These are phyloP conservation scores for Ajuga chamaepitys DNA, from an alignment of 257 asterid genomes.

Conservation along the genomic window DNA sequence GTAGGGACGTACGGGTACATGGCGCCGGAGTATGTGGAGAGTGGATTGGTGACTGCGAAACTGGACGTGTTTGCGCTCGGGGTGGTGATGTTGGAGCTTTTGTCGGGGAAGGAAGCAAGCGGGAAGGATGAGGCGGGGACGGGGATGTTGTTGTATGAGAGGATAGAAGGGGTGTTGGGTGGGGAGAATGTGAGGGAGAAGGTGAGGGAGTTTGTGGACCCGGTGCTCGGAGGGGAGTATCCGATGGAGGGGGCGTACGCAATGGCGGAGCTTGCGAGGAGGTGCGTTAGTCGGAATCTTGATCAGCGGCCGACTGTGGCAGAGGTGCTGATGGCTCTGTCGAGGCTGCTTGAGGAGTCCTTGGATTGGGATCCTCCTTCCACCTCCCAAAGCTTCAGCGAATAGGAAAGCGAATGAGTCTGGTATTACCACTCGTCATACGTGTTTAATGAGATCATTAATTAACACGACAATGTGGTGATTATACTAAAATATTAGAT, in stretches of 20 bases:
- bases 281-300: slow-evolving; percentile 35
- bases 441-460: no score
- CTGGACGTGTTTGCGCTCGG: slow-evolving; percentile 52
- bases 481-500: no score
- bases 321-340: slow-evolving; percentile 31
- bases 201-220: slow-evolving; percentile 35
- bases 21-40: slow-evolving; percentile 56
- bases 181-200: slow-evolving; percentile 46
- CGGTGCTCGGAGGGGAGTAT: slow-evolving; percentile 29
- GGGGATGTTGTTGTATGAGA: slow-evolving; percentile 18
- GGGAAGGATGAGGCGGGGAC: background rate
- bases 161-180: slow-evolving; percentile 26
- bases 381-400: slow-evolving; percentile 23
- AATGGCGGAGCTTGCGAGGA: slow-evolving; percentile 39
- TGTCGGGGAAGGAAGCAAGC: slow-evolving; percentile 34
- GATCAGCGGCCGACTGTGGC: slow-evolving; percentile 31
- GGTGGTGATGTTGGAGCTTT: slow-evolving; percentile 42
- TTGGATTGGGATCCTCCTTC: slow-evolving; percentile 60
- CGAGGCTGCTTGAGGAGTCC: slow-evolving; percentile 34
- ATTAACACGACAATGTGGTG: no score
- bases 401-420: background rate
- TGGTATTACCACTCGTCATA: no score
- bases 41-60: slow-evolving; percentile 43
- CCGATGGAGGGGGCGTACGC: slow-evolving; percentile 47
- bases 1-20: slow-evolving; percentile 57